Evolutionary conservation across 148 eudicot species (phyloP), one percentile per base, ranked within the genome.

Genomic region (Cornus controversa): DNA sequence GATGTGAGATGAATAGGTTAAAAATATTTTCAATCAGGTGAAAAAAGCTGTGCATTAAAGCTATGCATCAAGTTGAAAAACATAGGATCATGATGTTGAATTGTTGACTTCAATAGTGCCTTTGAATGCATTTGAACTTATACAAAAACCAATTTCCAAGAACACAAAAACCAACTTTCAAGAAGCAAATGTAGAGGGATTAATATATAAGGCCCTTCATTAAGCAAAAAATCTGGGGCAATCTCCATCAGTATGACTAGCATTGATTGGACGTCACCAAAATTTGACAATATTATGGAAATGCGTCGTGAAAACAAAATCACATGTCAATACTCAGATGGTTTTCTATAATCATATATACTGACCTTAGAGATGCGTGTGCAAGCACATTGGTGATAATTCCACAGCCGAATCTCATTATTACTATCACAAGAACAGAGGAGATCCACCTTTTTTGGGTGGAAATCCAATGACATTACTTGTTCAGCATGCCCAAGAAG

Each of bases 391-490:
- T 77, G 70, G 37, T 76, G 75, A 53, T 85, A 15, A 62, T 80
- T 78, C 91, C 93, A 90, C 0, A 84, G 40, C 1, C 83, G 75
- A 53, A 88, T 83, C 70, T 84, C 88, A 58, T 76, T 72, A 24
- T 73, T 83, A 80, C 81, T 65, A 76, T 86, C 93, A 83, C 89
- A 88, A 67, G 88, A 90, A 72, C 87, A 86, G 42, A 90, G 79
- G n/a, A 90, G 78, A 66, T 80, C 76, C 34, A 23, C 25, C 71
- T 86, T 86, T 77, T 54, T 83, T 27, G 91, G 87, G 74, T 90
- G 89, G 77, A 90, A 90, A 80, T 90, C 88, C 69, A 88, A 26
- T 62, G 93, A 88, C 76, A 77, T 82, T 27, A 88, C 89, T 11
- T 73, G 84, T 42, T 66, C 82, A 66, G 75, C 29, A 77, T 86